Evolutionary conservation across 2,329 filamentous ascomycete genomes (phyloP).

Genomic region (Ophiostoma piceae): DNA sequence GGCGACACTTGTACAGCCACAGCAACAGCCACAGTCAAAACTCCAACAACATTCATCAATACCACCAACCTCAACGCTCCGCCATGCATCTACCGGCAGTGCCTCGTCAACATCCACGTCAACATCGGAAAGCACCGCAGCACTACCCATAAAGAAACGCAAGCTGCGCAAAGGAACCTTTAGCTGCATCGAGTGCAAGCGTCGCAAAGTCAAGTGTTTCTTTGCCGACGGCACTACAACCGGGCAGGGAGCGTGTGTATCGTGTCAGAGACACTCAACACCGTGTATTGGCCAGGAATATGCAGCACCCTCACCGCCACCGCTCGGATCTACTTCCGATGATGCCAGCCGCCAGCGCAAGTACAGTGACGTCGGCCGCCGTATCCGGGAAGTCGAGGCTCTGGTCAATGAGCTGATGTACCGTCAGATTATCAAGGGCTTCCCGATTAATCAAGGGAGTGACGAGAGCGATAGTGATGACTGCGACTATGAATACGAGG

Average conservation of each 20-base stretch:
- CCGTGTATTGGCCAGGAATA: constrained; percentile 45
- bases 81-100: not conserved
- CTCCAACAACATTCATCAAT: constrained; percentile 1
- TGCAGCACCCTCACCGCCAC: constrained; percentile 19
- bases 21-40: not conserved
- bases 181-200: constrained; percentile 51
- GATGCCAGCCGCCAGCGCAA: constrained; percentile 21
- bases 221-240: constrained; percentile 30
- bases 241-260: constrained; percentile 36
- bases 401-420: constrained; percentile 35
- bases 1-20: not conserved
- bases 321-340: not conserved
- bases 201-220: constrained; percentile 47
- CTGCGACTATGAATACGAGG: not conserved
- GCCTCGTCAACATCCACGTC: not conserved
- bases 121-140: not conserved
- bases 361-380: constrained; percentile 13
- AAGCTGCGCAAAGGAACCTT: constrained; percentile 48
- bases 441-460: not conserved
- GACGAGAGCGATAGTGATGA: not conserved
- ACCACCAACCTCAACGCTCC: not conserved
- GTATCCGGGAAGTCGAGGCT: constrained; percentile 35
- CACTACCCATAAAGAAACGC: constrained; percentile 15
- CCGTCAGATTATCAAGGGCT: constrained; percentile 14
- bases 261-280: constrained; percentile 41